Base-by-base conservation (phyloP, 2,329 filamentous ascomycete genomes). In the Claviceps sp. region DNA sequence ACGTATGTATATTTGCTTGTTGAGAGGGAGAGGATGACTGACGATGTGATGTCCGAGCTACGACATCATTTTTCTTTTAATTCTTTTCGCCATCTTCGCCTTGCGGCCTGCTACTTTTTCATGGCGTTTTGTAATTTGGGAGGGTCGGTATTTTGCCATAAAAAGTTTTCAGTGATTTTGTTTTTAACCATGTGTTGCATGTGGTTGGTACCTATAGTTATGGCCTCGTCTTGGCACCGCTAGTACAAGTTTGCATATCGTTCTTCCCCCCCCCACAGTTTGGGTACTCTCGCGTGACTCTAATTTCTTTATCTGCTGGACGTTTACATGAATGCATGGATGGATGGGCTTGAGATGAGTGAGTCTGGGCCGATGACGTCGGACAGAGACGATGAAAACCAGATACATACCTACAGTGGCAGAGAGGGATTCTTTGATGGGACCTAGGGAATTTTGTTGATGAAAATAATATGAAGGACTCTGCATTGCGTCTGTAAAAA, bases 111-210 rank as follows among this genome's bases (percentile, higher is more conserved):
- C n/a, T 47, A 6, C 20, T 22, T 20, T 20, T 50, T 36, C 17
- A 23, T 47, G 51, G 51, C 48, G 51, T 53, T 39, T 39, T 20
- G 26, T 11, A 34, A 44, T 34, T 17, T 39, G 47, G 38, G 44
- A 17, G 38, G 53, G 22, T 13, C 36, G 20, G 23, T 37, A n/a
- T 42, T 49, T 47, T 42, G 5, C 13, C 16, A 46, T 7, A 1
- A 50, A 50, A 54, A 52, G 47, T 50, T 52, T 49, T 52, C 14
- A 17, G 4, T 45, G 13, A 11, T 6, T 26, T 23, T 26, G 20
- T 37, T 44, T 14, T 6, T 20, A 29, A 6, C 7, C 17, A 11
- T 40, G 29, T 34, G 29, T 4, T 34, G 29, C 29, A 34, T 11
- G 9, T 34, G 29, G 29, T 11, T 11, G 29, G 34, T 37, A 36